These are phyloP conservation scores for Phaeosphaeriaceae sp. DNA, from an alignment of 2,329 filamentous ascomycete species.

Conservation along the genomic window DNA sequence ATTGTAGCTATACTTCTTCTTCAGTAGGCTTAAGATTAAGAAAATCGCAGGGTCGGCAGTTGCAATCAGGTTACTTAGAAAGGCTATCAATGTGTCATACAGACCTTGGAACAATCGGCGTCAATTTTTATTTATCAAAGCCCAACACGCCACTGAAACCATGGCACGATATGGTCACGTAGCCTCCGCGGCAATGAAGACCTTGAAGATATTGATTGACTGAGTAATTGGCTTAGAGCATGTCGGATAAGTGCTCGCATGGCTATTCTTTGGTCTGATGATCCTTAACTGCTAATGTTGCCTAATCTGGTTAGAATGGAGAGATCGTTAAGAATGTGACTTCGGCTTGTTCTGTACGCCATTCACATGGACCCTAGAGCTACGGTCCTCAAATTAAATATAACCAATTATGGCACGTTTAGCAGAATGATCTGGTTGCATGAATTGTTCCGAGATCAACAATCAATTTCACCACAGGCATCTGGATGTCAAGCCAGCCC, in stretches of 20 bases:
- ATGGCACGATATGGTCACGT: slow-evolving; percentile 12
- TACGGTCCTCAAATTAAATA: no score
- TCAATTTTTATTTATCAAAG: slow-evolving; percentile 14
- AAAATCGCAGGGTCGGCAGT: slow-evolving; percentile 1
- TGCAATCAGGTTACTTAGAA: slow-evolving; percentile 8
- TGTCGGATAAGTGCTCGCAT: slow-evolving; percentile 4
- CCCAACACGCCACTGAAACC: slow-evolving; percentile 22
- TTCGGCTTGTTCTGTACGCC: no score
- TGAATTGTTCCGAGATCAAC: background rate
- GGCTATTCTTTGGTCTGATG: slow-evolving; percentile 14
- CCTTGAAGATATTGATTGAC: slow-evolving; percentile 6
- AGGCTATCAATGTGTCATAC: slow-evolving; percentile 9
- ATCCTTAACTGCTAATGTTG: slow-evolving; percentile 16
- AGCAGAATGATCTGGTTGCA: no score
- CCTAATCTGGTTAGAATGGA: slow-evolving; percentile 9
- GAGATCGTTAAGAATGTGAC: no score
- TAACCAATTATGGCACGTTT: no score
- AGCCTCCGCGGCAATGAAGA: slow-evolving; percentile 7
- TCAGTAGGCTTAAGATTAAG: no score
- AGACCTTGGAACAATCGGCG: slow-evolving; percentile 3
- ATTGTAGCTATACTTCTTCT: slow-evolving; percentile 17
- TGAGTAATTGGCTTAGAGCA: slow-evolving; percentile 6
- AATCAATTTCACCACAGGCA: background rate
- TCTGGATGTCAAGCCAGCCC: slow-evolving; percentile 7
- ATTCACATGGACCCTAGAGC: no score